A percentile compares a stretch with the other conserved stretches of the same genome.
Conservation (phyloP, 2,329 filamentous ascomycete species). For the Ophiocordyceps sinensis region DNA sequence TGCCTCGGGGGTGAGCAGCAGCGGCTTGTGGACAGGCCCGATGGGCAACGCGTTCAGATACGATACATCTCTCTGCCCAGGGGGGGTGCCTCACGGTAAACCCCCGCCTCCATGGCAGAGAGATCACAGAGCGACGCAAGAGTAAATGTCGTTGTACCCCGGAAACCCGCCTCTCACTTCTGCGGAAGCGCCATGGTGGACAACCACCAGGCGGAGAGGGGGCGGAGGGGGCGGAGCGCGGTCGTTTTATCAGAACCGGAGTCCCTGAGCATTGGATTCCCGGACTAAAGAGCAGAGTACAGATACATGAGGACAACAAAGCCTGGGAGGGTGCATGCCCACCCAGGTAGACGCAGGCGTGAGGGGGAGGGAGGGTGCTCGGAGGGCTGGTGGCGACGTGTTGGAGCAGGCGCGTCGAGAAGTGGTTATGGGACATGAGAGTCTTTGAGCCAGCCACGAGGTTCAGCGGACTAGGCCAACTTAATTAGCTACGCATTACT, state of each 20-base stretch:
- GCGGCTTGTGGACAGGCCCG: too few relatives aligned
- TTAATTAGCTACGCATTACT: too few relatives aligned
- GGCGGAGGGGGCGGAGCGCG: slow-evolving; percentile 6
- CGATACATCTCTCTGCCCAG: slow-evolving; percentile 45
- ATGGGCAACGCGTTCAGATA: slow-evolving; percentile 39
- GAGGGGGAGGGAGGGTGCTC: too few relatives aligned
- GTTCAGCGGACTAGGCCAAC: too few relatives aligned
- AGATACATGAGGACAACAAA: slow-evolving; percentile 22
- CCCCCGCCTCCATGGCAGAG: slow-evolving; percentile 28
- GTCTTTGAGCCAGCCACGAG: too few relatives aligned
- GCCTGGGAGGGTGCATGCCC: neutral
- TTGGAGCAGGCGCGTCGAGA: too few relatives aligned
- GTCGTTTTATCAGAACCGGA: slow-evolving; percentile 50
- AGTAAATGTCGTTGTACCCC: slow-evolving; percentile 16
- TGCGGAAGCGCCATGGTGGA: slow-evolving; percentile 12
- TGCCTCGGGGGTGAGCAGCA: neutral
- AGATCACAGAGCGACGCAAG: slow-evolving; percentile 50
- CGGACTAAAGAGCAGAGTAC: slow-evolving; percentile 52
- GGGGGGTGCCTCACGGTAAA: slow-evolving; percentile 1
- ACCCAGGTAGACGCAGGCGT: neutral
- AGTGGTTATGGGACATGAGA: too few relatives aligned
- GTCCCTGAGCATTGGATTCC: slow-evolving; percentile 41
- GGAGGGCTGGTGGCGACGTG: too few relatives aligned
- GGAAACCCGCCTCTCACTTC: neutral
- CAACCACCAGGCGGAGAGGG: slow-evolving; percentile 14